Percentiles rank a stretch among this genome's conserved stretches.
phyloP scores from a whole-genome alignment of 768 basidiomycete genomes.

The Boletus rubropictus region DNA sequence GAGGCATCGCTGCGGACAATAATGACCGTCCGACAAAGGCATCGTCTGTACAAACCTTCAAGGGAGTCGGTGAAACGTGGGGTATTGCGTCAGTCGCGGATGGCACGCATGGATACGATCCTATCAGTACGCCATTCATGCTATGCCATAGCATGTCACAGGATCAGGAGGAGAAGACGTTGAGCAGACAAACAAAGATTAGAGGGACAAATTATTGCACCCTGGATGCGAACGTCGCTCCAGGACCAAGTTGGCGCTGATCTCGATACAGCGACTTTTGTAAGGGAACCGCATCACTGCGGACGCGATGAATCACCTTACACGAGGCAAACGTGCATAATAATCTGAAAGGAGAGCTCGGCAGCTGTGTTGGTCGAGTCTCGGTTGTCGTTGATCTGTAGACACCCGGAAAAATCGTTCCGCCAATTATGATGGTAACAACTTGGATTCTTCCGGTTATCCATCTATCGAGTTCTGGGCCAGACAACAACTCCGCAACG shows the following conservation, averaged over 20 bases:
- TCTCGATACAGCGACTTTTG: slow-evolving; percentile 5
- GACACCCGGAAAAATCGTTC: background rate
- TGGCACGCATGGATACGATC: background rate
- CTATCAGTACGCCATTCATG: background rate
- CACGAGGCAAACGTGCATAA: slow-evolving; percentile 9
- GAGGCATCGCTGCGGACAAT: background rate
- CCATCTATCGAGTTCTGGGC: slow-evolving; percentile 2
- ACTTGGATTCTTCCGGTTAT: slow-evolving; percentile 13
- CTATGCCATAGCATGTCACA: background rate
- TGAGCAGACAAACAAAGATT: background rate
- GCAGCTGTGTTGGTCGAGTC: background rate
- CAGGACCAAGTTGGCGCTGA: background rate
- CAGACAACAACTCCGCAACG: slow-evolving; percentile 8
- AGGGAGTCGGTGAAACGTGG: background rate
- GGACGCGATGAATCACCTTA: slow-evolving; percentile 1
- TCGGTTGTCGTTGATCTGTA: slow-evolving; percentile 1
- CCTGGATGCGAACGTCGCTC: background rate
- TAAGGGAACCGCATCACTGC: background rate
- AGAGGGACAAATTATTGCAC: background rate
- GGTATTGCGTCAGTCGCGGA: slow-evolving; percentile 7
- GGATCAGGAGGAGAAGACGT: background rate
- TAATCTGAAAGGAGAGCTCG: slow-evolving; percentile 1
- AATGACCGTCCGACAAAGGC: background rate
- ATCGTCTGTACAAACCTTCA: background rate
- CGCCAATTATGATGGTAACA: slow-evolving; percentile 8